A percentile compares a stretch with the other conserved stretches of the same genome.
Evolutionary conservation across 768 basidiomycete species (phyloP).

Genomic region (Tricholoma bakamatsutake): DNA sequence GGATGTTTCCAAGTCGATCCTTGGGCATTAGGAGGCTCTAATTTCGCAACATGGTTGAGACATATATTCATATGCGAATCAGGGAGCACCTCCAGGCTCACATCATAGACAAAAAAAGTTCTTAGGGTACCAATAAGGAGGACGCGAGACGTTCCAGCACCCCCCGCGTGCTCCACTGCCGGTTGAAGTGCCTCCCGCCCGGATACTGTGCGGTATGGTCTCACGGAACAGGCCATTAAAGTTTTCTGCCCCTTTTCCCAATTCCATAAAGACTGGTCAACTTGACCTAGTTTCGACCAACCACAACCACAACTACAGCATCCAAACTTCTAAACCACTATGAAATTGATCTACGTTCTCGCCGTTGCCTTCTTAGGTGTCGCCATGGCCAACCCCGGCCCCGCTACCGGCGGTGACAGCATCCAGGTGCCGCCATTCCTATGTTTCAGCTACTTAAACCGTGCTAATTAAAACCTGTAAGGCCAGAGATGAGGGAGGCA

Average conservation of each 20-base stretch:
- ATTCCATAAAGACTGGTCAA: not conserved
- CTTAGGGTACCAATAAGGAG: not conserved
- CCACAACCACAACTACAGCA: not conserved
- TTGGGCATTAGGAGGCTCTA: not conserved
- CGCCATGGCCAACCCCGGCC: not conserved
- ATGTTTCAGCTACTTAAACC: not conserved
- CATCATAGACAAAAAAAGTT: no score
- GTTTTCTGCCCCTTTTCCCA: not conserved
- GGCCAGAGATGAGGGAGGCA: not conserved
- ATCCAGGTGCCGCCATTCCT: not conserved
- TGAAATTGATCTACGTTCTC: not conserved
- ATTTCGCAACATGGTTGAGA: not conserved
- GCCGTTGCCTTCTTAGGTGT: not conserved
- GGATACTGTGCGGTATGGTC: not conserved
- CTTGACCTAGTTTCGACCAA: not conserved
- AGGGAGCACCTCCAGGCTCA: no score
- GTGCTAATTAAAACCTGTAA: not conserved
- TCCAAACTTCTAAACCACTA: not conserved
- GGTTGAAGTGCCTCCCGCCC: no score
- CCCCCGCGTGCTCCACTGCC: not conserved
- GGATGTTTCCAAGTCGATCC: no score
- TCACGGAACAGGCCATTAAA: not conserved
- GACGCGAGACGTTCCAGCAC: not conserved
- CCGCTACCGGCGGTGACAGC: not conserved
- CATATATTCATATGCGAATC: not conserved